Evolutionary conservation across 805 yeast genomes (phyloP).

Genomic region (Candida boidinii): DNA sequence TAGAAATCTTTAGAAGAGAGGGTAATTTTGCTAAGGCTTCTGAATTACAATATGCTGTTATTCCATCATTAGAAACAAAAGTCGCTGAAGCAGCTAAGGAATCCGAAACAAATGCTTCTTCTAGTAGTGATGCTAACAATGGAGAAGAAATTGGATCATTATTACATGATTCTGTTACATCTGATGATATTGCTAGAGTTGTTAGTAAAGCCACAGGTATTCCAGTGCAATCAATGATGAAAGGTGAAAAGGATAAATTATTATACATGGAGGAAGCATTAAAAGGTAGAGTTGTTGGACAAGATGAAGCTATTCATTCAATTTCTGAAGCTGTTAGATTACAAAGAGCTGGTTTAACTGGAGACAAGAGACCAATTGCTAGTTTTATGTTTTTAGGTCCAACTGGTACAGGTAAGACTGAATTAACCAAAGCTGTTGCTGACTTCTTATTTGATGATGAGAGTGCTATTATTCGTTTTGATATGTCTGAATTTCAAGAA

Average conservation of each 20-base stretch:
- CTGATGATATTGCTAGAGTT: conserved; percentile 90
- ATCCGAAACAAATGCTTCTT: no score
- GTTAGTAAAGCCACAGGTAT: conserved; percentile 94
- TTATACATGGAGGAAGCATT: conserved; percentile 79
- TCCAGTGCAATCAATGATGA: conserved; percentile 83
- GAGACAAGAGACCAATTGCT: conserved; percentile 92
- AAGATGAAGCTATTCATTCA: conserved; percentile 87
- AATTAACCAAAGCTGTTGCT: conserved; percentile 85
- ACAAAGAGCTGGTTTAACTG: conserved; percentile 94
- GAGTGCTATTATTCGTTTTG: conserved; percentile 80
- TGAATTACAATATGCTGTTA: conserved; percentile 76
- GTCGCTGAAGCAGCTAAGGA: conserved; percentile 31
- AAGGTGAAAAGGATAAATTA: conserved; percentile 89
- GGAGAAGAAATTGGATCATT: conserved; percentile 29
- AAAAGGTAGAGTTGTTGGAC: conserved; percentile 80
- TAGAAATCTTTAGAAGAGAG: conserved; percentile 74
- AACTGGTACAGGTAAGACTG: conserved; percentile 98
- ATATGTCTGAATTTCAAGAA: conserved; percentile 98
- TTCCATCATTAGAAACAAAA: conserved; percentile 67
- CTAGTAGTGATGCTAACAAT: conserved; percentile 11
- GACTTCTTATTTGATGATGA: conserved; percentile 89
- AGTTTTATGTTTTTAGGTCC: conserved; percentile 96
- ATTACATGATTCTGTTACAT: conserved; percentile 85
- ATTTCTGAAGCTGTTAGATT: conserved; percentile 91
- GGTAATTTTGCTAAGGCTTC: conserved; percentile 88